Conservation (phyloP, 2,329 filamentous ascomycete species). For the Xylaria sp. region DNA sequence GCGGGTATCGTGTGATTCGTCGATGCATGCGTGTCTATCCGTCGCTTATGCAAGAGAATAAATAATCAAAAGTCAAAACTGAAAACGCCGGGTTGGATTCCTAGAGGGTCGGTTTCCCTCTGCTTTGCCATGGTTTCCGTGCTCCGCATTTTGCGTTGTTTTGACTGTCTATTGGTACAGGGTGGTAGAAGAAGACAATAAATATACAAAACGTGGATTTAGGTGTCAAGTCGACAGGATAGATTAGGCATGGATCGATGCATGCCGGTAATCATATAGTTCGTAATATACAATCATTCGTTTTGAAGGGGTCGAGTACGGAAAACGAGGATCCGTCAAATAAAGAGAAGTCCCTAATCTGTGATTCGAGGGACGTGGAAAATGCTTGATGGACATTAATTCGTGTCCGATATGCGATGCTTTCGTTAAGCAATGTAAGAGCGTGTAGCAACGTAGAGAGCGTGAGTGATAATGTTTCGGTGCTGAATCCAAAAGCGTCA, state of each 20-base stretch:
- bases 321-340: neutral
- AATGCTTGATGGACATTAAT: neutral
- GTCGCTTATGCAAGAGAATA: slow-evolving; percentile 21
- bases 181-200: neutral
- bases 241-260: slow-evolving; percentile 8
- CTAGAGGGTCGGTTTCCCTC: neutral
- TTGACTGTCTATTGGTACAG: slow-evolving; percentile 14
- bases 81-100: slow-evolving; percentile 18
- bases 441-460: slow-evolving; percentile 15
- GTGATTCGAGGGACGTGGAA: neutral
- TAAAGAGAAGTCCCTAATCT: neutral
- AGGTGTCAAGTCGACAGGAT: neutral
- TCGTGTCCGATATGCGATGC: neutral
- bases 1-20: slow-evolving; percentile 23
- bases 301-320: neutral
- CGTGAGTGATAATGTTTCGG: neutral
- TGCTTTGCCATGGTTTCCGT: neutral
- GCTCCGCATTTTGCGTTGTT: slow-evolving; percentile 6
- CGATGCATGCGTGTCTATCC: slow-evolving; percentile 22
- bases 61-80: neutral
- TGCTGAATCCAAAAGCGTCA: neutral
- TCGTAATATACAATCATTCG: slow-evolving; percentile 20
- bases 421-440: slow-evolving; percentile 1
- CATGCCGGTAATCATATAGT: neutral
- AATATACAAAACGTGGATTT: slow-evolving; percentile 1